Base-by-base conservation (phyloP, 495 filamentous ascomycete species). In the Penicilliopsis zonata region DNA sequence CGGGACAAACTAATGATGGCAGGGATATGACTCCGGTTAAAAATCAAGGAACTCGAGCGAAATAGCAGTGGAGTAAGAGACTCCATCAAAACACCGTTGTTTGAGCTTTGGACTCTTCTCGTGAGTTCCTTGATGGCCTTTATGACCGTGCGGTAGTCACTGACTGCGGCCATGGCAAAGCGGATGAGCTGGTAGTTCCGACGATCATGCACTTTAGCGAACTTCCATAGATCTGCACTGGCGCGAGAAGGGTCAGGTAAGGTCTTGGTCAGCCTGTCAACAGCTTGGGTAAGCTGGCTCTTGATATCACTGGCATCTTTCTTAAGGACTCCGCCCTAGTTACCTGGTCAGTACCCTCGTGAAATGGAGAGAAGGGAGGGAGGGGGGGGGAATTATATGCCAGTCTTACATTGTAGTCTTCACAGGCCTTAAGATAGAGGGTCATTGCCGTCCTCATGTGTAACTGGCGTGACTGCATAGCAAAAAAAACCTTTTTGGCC, bases 11-110 rank as follows among this genome's bases (percentile, higher is more conserved):
- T 78, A 66, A 95, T 82, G 41, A 95, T 86, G 1, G 83, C 76
- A 2, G 87, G 76, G 8, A 96, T 78, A 43, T 96, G 88, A 48
- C 86, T 94, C 37, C 80, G 76, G 59, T 96, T 99, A 59, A 88
- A 94, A 28, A 94, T 63, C 21, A 96, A 66, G 28, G 82, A 78
- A 20, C 82, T 76, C 28, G 76, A 76, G 19, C 86, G 76, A 44
- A 92, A 94, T 10, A 96, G 56, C 3, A 96, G 63, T n/a, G 86
- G 80, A 3, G 74, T 71, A 15, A 96, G 44, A 0, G 85, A 87
- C 15, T 93, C 85, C 8, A 86, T 58, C 18, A 93, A 57, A 6
- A 70, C 56, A 1, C 65, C 53, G 24, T 63, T 69, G 24, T 69
- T 67, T n/a, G 69, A 62, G 30, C 67, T 67, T 40, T 88, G 78